Evolutionary conservation across 805 yeast genomes (phyloP), one percentile per base, ranked within the genome.

Genomic region (Sugiyamaella smithiae): DNA sequence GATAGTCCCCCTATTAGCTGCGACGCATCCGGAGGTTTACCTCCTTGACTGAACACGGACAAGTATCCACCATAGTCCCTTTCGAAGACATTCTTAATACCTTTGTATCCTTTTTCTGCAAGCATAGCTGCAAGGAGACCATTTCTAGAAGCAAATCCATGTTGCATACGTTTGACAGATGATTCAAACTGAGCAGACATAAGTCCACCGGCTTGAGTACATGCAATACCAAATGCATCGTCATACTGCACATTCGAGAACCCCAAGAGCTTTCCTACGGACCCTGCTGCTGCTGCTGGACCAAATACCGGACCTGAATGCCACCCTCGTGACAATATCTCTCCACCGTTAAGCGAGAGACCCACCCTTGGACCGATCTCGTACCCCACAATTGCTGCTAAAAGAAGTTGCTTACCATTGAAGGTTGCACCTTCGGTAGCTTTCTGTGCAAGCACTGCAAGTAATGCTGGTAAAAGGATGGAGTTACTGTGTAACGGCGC

Each of bases 111-210:
- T 25, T 46, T 12, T 7, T 36, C 14, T n/a, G 51, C 51, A 48
- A 48, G 35, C 5, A 48, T 19, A 17, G 51, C 48, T 3, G 51
- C 51, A 19, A 48, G 44, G 4, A 48, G 37, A 22, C 51, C 51
- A 33, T 45, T 48, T 22, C 51, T 22, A 9, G 51, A 46, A 20
- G 51, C 51, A 37, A 48, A 48, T 14, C 51, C 51, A 17, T 48
- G 51, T 49, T 48, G 51, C 51, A 48, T 48, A 9, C 51, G 43
- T 38, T 48, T 48, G 8, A 48, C 51, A 5, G 51, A 48, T 16
- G 51, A 48, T 16, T 48, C 51, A 28, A 44, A 48, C 26, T 48
- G 51, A 6, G 51, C 51, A 16, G 51, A 48, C 51, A 48, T 48
- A 2, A 48, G 40, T 5, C 51, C 51, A 36, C 51, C 29, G 17